These are phyloP conservation scores for Thymus mandschuricus DNA, from an alignment of 257 asterid genomes.

Conservation along the genomic window DNA sequence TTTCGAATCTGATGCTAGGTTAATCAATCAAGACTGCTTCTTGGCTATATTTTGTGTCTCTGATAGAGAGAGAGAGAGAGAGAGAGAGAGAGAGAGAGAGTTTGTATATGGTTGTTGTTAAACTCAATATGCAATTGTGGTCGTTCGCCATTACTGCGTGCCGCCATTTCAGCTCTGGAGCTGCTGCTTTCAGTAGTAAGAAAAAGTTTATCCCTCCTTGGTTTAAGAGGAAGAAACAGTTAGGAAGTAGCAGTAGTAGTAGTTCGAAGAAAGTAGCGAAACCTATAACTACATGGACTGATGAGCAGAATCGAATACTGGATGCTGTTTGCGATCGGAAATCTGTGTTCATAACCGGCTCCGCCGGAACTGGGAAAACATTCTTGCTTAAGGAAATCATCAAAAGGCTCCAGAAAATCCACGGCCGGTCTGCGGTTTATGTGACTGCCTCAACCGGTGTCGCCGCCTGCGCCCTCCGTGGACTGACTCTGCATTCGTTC, in stretches of 20 bases:
- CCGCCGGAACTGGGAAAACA: conserved; percentile 86
- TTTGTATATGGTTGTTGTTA: background rate
- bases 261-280: conserved; percentile 26
- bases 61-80: conserved; percentile 4
- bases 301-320: conserved; percentile 60
- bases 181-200: conserved; percentile 25
- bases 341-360: conserved; percentile 74
- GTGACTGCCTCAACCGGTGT: conserved; percentile 82
- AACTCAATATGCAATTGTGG: conserved; percentile 44
- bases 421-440: conserved; percentile 54
- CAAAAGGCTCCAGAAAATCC: conserved; percentile 48
- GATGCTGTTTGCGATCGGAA: conserved; percentile 51
- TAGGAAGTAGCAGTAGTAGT: conserved; percentile 22
- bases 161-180: conserved; percentile 49
- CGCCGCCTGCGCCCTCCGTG: conserved; percentile 64
- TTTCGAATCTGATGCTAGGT: background rate
- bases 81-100: conserved; percentile 7
- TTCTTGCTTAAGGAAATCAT: conserved; percentile 53
- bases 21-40: conserved; percentile 2
- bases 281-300: conserved; percentile 54
- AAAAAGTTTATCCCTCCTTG: background rate
- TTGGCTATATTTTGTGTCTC: background rate
- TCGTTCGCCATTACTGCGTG: conserved; percentile 39
- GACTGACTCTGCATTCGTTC: conserved; percentile 66
- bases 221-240: conserved; percentile 23